Evolutionary conservation across 108 stramenopile species (phyloP).

Genomic region (Hondaea fermentalgiana): DNA sequence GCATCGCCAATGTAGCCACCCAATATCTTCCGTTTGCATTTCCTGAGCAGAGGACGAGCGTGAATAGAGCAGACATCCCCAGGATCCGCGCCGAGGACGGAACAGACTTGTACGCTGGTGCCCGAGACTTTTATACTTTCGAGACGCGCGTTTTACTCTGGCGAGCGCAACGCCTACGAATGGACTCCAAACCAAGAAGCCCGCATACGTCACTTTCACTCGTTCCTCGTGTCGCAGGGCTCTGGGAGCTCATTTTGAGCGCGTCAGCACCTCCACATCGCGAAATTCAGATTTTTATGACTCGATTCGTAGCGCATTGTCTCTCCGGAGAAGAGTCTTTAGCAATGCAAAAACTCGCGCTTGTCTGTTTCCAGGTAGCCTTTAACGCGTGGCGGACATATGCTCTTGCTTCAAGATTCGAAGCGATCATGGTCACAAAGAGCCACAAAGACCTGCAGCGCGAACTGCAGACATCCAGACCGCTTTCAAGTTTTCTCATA

Average conservation of each 20-base stretch:
- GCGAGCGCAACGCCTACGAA: no score
- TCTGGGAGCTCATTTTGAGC: not conserved
- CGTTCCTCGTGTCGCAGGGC: not conserved
- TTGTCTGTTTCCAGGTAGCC: not conserved
- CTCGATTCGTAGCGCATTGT: not conserved
- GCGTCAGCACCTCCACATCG: not conserved
- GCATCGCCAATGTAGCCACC: no score
- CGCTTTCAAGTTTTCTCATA: not conserved
- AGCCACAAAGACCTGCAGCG: not conserved
- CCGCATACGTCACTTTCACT: not conserved
- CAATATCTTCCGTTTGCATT: no score
- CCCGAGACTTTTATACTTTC: no score
- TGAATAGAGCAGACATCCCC: no score
- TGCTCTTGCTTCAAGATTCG: not conserved
- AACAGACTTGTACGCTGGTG: no score
- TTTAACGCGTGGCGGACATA: not conserved
- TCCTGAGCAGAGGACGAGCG: no score
- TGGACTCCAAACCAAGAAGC: no score
- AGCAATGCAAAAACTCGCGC: not conserved
- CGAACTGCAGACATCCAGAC: not conserved
- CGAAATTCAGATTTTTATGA: not conserved
- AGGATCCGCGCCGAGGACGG: no score
- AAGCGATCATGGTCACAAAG: not conserved
- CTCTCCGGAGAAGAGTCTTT: not conserved
- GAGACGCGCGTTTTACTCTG: no score